Conservation (phyloP, 352 stramenopile species). For the Pythium plurisporium region DNA sequence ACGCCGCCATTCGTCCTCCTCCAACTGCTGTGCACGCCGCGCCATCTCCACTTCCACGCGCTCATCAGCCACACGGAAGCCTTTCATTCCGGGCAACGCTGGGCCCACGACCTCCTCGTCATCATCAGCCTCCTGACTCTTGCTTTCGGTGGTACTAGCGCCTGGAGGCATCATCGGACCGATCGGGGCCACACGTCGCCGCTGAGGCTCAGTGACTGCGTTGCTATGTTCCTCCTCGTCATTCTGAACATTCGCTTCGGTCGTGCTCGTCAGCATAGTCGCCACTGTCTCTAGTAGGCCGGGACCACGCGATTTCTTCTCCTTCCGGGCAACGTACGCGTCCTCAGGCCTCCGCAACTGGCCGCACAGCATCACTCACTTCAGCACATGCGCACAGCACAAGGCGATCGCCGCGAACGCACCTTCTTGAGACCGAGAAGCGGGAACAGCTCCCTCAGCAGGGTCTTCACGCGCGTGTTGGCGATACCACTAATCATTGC, state of each 20-base stretch:
- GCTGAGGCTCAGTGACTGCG: neutral
- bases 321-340: conserved; percentile 26
- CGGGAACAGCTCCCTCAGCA: conserved; percentile 67
- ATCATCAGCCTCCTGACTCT: conserved; percentile 30
- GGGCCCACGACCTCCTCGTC: conserved; percentile 57
- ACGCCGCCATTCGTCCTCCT: conserved; percentile 65
- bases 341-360: conserved; percentile 12
- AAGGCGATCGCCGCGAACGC: neutral
- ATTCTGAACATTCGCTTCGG: too few relatives aligned
- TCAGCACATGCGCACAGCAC: neutral
- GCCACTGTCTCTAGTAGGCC: conserved; percentile 54
- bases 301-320: conserved; percentile 2
- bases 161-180: conserved; percentile 43
- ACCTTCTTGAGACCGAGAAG: conserved; percentile 43
- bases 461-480: conserved; percentile 59
- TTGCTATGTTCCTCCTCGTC: neutral
- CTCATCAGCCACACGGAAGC: conserved; percentile 66
- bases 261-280: conserved; percentile 31
- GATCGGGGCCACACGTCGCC: conserved; percentile 37
- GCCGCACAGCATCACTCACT: neutral
- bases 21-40: conserved; percentile 42
- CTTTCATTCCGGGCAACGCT: conserved; percentile 71
- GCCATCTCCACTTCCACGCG: conserved; percentile 71
- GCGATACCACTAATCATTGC: conserved; percentile 74
- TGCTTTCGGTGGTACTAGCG: neutral